Evolutionary conservation across 305 asterid genomes (phyloP).

Genomic region (Stenogyne calaminthoides): DNA sequence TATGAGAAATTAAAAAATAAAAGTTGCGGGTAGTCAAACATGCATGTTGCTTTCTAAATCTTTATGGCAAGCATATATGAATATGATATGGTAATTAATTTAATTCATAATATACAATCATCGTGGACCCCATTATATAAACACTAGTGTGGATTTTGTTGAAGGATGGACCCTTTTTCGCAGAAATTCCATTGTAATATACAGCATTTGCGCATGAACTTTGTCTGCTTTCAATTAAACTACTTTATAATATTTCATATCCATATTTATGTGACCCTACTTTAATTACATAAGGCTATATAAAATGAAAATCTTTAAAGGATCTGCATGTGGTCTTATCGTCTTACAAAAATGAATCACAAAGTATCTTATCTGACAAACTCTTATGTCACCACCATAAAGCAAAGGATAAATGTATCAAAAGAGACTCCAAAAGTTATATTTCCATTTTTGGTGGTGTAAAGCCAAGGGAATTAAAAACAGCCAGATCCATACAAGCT

Average conservation of each 20-base stretch:
- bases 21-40: too few relatives aligned
- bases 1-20: too few relatives aligned
- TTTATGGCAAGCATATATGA: too few relatives aligned
- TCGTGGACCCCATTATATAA: not conserved
- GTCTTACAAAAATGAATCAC: constrained; percentile 27
- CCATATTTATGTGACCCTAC: constrained; percentile 13
- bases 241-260: not conserved
- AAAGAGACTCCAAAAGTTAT: not conserved
- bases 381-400: constrained; percentile 22
- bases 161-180: constrained; percentile 9
- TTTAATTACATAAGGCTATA: not conserved
- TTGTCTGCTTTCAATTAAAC: constrained; percentile 8
- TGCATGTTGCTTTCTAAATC: too few relatives aligned
- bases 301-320: not conserved
- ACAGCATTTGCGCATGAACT: constrained; percentile 22
- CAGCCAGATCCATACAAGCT: not conserved
- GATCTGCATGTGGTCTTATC: constrained; percentile 36
- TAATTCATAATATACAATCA: too few relatives aligned
- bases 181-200: constrained; percentile 18
- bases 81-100: too few relatives aligned
- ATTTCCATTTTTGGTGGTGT: constrained; percentile 2
- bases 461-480: not conserved
- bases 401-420: constrained; percentile 7
- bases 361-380: constrained; percentile 44
- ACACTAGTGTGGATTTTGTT: not conserved